Conservation (phyloP, 805 yeast species). For the Kazachstania psychrophila region DNA sequence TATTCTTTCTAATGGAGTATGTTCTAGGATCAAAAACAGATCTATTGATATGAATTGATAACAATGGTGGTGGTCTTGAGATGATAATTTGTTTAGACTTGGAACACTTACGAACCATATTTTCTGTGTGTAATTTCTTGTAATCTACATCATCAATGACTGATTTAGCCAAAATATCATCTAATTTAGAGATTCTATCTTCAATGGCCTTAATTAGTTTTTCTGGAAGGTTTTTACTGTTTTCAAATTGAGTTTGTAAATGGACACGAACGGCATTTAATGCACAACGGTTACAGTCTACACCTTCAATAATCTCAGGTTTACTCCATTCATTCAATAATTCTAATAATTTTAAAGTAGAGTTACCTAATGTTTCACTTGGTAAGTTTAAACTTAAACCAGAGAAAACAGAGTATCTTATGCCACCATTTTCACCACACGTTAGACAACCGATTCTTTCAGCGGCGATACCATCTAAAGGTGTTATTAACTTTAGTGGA, state of each 20-base stretch:
- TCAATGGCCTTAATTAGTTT: conserved; percentile 32
- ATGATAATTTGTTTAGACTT: conserved; percentile 79
- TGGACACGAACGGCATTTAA: conserved; percentile 50
- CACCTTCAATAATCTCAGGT: conserved; percentile 85
- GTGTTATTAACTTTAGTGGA: conserved; percentile 56
- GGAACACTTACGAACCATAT: conserved; percentile 61
- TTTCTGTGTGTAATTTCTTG: conserved; percentile 61
- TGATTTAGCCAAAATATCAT: conserved; percentile 48
- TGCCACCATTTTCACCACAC: conserved; percentile 93
- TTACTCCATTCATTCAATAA: conserved; percentile 58
- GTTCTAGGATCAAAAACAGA: conserved; percentile 87
- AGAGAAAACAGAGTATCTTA: conserved; percentile 68
- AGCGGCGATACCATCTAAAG: conserved; percentile 83
- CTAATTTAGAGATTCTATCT: conserved; percentile 40
- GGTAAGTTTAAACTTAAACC: conserved; percentile 69
- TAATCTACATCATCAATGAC: conserved; percentile 75
- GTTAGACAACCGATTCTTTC: conserved; percentile 83
- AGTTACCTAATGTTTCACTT: conserved; percentile 32
- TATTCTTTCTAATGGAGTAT: conserved; percentile 73
- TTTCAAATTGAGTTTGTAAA: conserved; percentile 32
- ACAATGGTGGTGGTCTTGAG: conserved; percentile 72
- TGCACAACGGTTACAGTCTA: conserved; percentile 91
- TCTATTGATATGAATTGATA: conserved; percentile 83
- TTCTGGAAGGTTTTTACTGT: conserved; percentile 23
- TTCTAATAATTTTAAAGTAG: conserved; percentile 38